Base-by-base conservation (phyloP, 2,329 filamentous ascomycete genomes). In the Stagonosporopsis chrysanthemi region DNA sequence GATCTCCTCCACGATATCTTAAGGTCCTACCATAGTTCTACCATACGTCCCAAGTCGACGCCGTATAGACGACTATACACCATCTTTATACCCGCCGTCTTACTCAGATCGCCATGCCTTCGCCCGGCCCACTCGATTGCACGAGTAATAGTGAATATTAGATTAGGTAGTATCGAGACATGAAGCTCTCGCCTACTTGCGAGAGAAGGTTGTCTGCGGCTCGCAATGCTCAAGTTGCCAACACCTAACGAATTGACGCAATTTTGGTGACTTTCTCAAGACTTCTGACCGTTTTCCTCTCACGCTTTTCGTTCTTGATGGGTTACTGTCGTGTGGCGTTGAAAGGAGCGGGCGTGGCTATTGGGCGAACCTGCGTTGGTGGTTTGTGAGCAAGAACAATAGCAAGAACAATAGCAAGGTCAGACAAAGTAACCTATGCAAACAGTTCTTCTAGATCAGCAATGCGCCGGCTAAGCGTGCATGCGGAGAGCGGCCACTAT, bases 351-450 rank as follows among this genome's bases (percentile, higher is more conserved):
- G 43, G 23, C 33, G 29, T 33, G 26, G 38, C 31, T 48, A 19
- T 15, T 40, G 38, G 22, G 36, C 17, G 17, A 40, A 29, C 24
- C 45, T 31, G 6, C 26, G 31, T 42, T 28, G 35, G 39, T 40
- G 28, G 42, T 55, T 38, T 55, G 50, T 61, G 45, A 50, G 35
- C 31, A 40, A 63, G 71, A 74, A 75, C 73, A 75, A 75, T 72
- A 50, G 35, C 31, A 40, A 63, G 71, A 74, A 75, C 73, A 75
- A 75, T 72, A 69, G 58, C 50, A 75, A 75, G 62, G 48, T 43
- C 55, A 52, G 65, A 71, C 66, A 73, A 72, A 63, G 66, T 61
- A 50, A 56, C 44, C 24, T 41, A 48, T 41, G 50, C 53, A 59
- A 57, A 49, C 56, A 55, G 26, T 39, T 52, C 53, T 24, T 58